phyloP scores from a whole-genome alignment of 2,329 filamentous ascomycete genomes.

The Penicillium freii region DNA sequence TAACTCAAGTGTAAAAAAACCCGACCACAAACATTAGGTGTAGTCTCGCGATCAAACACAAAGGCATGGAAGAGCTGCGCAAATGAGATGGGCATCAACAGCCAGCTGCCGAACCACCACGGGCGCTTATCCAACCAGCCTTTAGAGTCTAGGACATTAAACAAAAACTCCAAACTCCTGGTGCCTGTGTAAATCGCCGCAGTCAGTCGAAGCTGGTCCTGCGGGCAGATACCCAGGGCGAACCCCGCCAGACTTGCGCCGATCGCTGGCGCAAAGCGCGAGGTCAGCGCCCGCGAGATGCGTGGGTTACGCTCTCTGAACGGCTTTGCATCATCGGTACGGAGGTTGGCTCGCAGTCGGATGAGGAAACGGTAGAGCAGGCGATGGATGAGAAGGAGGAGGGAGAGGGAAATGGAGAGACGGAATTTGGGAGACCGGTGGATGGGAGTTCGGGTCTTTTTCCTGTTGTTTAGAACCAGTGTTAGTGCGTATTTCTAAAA shows the following conservation, averaged over 20 bases:
- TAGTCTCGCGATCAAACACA: constrained; percentile 73
- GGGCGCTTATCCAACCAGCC: constrained; percentile 67
- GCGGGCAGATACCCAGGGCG: constrained; percentile 73
- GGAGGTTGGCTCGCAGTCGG: constrained; percentile 72
- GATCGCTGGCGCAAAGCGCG: constrained; percentile 79
- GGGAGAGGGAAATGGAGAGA: constrained; percentile 76
- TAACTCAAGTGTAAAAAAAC: constrained; percentile 1
- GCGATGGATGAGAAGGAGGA: constrained; percentile 83
- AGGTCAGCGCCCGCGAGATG: constrained; percentile 72
- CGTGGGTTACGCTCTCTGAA: constrained; percentile 82
- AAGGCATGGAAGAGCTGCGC: constrained; percentile 75
- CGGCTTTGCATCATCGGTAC: constrained; percentile 73
- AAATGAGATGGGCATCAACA: constrained; percentile 72
- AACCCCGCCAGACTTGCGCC: constrained; percentile 85
- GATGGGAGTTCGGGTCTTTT: constrained; percentile 40
- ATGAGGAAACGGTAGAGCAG: constrained; percentile 87
- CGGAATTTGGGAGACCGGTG: constrained; percentile 66
- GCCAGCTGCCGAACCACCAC: constrained; percentile 82
- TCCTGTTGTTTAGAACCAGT: constrained; percentile 23
- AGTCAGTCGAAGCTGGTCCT: constrained; percentile 69
- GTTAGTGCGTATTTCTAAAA: background rate
- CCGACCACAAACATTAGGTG: constrained; percentile 55
- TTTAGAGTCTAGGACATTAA: constrained; percentile 76
- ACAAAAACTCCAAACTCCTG: constrained; percentile 78
- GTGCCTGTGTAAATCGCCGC: constrained; percentile 80